Percentiles rank a stretch among this genome's conserved stretches.
These are phyloP conservation scores for Vitis hybrid DNA, from an alignment of 177 flowering plant genomes.

Conservation along the genomic window DNA sequence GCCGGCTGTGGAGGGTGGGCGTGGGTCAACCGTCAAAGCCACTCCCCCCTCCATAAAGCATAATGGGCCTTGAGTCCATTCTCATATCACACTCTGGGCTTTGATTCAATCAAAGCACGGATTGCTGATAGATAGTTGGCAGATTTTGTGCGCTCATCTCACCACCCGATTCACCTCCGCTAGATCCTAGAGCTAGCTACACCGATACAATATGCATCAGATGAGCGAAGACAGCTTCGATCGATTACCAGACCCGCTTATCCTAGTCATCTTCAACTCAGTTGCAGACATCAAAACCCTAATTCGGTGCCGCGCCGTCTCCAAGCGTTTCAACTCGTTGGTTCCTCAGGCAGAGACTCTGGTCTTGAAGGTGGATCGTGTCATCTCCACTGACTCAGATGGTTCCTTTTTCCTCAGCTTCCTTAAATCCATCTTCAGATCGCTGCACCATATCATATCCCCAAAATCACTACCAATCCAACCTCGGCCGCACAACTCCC, in stretches of 20 bases:
- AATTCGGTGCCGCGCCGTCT: conserved; percentile 50
- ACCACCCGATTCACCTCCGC: too few relatives aligned
- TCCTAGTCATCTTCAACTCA: conserved; percentile 49
- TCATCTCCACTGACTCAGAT: conserved; percentile 37
- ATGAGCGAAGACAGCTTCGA: conserved; percentile 45
- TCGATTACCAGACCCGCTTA: conserved; percentile 49
- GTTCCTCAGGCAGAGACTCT: conserved; percentile 50
- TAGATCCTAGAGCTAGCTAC: too few relatives aligned
- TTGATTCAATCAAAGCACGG: too few relatives aligned
- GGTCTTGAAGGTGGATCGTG: conserved; percentile 47
- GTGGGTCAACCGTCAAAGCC: too few relatives aligned
- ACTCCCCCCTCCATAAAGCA: too few relatives aligned
- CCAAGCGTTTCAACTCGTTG: conserved; percentile 57
- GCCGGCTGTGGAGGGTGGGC: too few relatives aligned
- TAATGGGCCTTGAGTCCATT: too few relatives aligned
- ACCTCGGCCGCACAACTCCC: conserved; percentile 29
- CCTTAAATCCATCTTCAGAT: conserved; percentile 32
- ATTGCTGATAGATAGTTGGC: too few relatives aligned
- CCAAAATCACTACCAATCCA: conserved; percentile 8
- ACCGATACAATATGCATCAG: too few relatives aligned
- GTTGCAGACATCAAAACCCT: conserved; percentile 53
- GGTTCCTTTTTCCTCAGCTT: conserved; percentile 33
- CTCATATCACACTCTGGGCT: too few relatives aligned
- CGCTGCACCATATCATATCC: conserved; percentile 33
- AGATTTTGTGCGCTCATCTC: too few relatives aligned